These are phyloP conservation scores for Pulicaria dysenterica DNA, from an alignment of 129 eudicot genomes.

Conservation along the genomic window DNA sequence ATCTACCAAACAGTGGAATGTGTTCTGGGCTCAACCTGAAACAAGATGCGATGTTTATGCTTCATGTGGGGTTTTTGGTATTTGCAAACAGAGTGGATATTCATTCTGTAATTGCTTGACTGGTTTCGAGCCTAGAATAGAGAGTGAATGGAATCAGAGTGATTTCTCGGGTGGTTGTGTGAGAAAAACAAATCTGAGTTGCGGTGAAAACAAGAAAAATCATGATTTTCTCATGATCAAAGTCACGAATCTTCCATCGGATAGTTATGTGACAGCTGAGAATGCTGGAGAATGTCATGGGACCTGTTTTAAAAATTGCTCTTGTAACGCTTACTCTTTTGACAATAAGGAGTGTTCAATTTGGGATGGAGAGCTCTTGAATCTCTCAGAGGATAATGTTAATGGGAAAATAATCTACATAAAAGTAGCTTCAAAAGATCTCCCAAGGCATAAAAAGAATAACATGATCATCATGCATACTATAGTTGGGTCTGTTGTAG, in stretches of 20 bases:
- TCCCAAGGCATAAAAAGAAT: constrained; percentile 27
- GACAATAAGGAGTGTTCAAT: constrained; percentile 36
- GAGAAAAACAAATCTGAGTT: constrained; percentile 38
- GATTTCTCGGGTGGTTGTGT: constrained; percentile 73
- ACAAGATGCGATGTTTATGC: constrained; percentile 58
- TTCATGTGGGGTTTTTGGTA: constrained; percentile 60
- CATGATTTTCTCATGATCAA: constrained; percentile 31
- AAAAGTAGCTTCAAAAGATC: constrained; percentile 60
- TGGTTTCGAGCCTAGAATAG: constrained; percentile 40
- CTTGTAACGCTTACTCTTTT: constrained; percentile 62
- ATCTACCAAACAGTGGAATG: constrained; percentile 43
- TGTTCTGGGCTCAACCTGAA: constrained; percentile 60
- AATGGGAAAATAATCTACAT: constrained; percentile 45
- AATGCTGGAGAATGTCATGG: constrained; percentile 43
- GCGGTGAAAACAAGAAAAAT: constrained; percentile 32
- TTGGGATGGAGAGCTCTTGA: constrained; percentile 55
- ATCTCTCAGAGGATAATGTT: constrained; percentile 43
- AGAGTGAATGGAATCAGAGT: constrained; percentile 47
- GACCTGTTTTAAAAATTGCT: constrained; percentile 49
- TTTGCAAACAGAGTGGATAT: constrained; percentile 47
- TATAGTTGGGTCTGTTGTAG: constrained; percentile 39
- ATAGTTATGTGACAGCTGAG: constrained; percentile 20
- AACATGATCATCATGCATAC: constrained; percentile 32
- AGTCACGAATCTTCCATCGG: constrained; percentile 28
- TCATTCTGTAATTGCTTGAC: constrained; percentile 59